Evolutionary conservation across 371 early-diverging fungal genomes (phyloP), one percentile per base, ranked within the genome.

Genomic region (Mucor velutinosus): DNA sequence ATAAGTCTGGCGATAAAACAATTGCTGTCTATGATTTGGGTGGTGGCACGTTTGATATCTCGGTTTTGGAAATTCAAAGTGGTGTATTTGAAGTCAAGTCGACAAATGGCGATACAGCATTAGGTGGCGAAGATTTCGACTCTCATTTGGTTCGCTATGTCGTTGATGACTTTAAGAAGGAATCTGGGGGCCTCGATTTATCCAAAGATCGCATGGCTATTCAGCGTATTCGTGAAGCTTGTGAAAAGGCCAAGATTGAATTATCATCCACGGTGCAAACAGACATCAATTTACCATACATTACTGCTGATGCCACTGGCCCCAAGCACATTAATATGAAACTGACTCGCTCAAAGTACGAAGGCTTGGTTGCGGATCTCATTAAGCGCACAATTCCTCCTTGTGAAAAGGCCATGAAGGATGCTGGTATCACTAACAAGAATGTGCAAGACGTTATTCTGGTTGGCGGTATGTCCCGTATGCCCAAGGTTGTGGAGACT

Each of bases 81-180:
- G 98, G 97, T 68, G 94, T 98, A 35, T 98, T 98, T 77, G 97
- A 98, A 82, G 95, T 95, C 79, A 94, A 94, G 83, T 90, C 93
- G 58, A 96, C 96, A 76, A 93, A 93, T 78, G 96, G 96, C 73
- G 94, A 95, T 82, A 96, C 95, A 25, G 94, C 95, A 80, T 85
- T 99, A 32, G 99, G 99, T 74, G 99, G 99, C 67, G 99, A 98
- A 78, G 99, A 99, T 85, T 95, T 98, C 78, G 98, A 99, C 82
- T 92, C 91, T 77, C 76, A 78, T 61, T 76, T 97, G 30, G 92
- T 95, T 43, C 82, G 87, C 55, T 86, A 88, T 79, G 86, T 96
- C 60, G 84, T 94, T 62, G 83, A 89, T 60, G 89, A 91, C 67
- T 94, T 95, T 85, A 93, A 94, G 87, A 89, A 92, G 71, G 89